These are phyloP conservation scores for Orbilia quercus DNA, from an alignment of 2,329 filamentous ascomycete species.

Conservation along the genomic window DNA sequence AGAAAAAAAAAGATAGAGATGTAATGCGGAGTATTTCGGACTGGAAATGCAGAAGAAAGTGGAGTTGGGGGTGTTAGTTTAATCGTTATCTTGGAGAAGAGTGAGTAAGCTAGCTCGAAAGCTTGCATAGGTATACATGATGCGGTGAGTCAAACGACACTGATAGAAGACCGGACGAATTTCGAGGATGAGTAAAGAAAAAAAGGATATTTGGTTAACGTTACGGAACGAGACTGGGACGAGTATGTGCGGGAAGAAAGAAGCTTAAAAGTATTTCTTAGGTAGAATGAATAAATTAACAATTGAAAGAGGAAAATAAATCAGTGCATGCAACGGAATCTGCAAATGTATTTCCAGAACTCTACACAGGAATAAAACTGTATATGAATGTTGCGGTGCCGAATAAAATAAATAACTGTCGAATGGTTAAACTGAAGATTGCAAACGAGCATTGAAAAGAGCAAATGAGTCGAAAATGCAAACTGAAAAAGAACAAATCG, in stretches of 20 bases:
- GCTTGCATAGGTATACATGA: too few species aligned
- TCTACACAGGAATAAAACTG: conserved; percentile 1
- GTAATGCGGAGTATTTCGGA: not conserved
- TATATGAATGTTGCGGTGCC: not conserved
- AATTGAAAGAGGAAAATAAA: conserved; percentile 6
- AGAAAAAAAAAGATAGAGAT: not conserved
- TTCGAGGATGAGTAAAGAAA: too few species aligned
- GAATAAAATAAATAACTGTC: not conserved
- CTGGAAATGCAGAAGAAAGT: not conserved
- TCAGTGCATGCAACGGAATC: not conserved
- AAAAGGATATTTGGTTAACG: too few species aligned
- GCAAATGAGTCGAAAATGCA: conserved; percentile 21
- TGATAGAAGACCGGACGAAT: too few species aligned
- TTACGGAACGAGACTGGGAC: too few species aligned
- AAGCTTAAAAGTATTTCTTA: not conserved
- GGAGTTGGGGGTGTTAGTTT: not conserved
- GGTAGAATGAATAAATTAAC: not conserved
- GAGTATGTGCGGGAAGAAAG: not conserved
- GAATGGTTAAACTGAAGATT: not conserved
- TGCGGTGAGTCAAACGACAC: too few species aligned
- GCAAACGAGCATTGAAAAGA: not conserved
- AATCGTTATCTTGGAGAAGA: too few species aligned
- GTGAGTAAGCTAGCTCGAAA: too few species aligned
- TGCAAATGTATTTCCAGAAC: not conserved
- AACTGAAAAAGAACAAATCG: conserved; percentile 1